Evolutionary conservation across 2,329 filamentous ascomycete species (phyloP).

Genomic region (Aureobasidium lini): DNA sequence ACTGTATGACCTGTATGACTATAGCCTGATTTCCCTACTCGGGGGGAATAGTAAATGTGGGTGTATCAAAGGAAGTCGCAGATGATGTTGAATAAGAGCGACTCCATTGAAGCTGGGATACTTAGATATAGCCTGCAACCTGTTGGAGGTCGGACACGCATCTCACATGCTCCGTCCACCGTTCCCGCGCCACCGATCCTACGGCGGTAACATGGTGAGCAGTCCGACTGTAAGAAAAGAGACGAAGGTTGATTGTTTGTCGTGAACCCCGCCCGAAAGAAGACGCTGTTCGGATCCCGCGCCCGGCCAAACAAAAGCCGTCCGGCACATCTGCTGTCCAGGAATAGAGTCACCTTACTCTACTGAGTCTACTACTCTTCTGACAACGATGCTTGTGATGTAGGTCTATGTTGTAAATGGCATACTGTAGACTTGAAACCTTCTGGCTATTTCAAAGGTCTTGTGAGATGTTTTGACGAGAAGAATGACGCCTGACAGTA

Average conservation of each 20-base stretch:
- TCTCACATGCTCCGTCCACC: neutral
- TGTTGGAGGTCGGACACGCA: neutral
- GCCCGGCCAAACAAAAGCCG: neutral
- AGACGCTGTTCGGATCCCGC: neutral
- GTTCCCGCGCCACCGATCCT: neutral
- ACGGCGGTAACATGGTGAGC: neutral
- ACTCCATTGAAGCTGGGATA: neutral
- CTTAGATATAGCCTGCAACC: neutral
- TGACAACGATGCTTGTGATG: neutral
- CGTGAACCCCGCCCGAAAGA: neutral
- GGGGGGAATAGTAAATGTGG: no score
- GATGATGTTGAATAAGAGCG: neutral
- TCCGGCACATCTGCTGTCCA: neutral
- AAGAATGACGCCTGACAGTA: no score
- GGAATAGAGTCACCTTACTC: neutral
- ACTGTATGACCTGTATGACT: constrained; percentile 39
- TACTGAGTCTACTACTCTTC: neutral
- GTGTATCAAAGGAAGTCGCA: neutral
- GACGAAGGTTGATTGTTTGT: neutral
- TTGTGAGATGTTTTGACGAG: no score
- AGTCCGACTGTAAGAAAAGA: neutral
- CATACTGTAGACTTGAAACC: no score
- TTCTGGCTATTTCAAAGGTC: no score
- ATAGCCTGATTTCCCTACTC: no score
- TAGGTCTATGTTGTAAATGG: no score